Evolutionary conservation across 768 basidiomycete species (phyloP), one percentile per base, ranked within the genome.

Genomic region (Leccinum longicurvipes): DNA sequence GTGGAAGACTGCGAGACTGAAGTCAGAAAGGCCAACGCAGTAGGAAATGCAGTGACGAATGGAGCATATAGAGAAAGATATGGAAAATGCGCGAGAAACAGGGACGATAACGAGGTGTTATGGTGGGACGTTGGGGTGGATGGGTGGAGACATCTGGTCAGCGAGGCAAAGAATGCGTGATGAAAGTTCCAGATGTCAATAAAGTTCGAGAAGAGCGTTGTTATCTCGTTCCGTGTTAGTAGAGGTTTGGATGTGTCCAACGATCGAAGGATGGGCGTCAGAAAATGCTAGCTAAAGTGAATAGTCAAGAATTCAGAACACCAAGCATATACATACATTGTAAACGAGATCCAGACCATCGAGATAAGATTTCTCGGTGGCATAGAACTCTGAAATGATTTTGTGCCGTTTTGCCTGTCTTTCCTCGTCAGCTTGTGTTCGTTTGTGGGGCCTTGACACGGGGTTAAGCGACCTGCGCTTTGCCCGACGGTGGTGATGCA

Each of bases 151-250:
- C 81, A 74, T 41, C 73, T 69, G 8, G 81, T 77, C 27, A 92
- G 77, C 2, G 85, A 80, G 6, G 80, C 74, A 55, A 84, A 83
- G 71, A 92, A 87, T 2, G 87, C 82, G 50, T 82, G 87, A 71
- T 92, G 90, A 42, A 91, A 78, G 63, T 91, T 93, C 91, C 88
- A 92, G 31, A 94, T 93, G 70, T 93, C 91, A 66, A 92, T 86
- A 60, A 93, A 92, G 69, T 93, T 93, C 59, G 87, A 88, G 71
- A 94, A 94, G 32, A 93, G 76, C 12, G 84, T 78, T 1, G 85
- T 88, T 55, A 93, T 79, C 45, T 84, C 80, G 3, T 80, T 70
- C 54, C 89, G 82, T 56, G 84, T 77, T 49, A 93, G 77, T n/a
- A 93, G 70, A 3, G 89, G 86, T 24, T 81, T 76, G 4, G 82